Evolutionary conservation across 2,329 filamentous ascomycete genomes (phyloP).

Genomic region (Celoporthe dispersa): DNA sequence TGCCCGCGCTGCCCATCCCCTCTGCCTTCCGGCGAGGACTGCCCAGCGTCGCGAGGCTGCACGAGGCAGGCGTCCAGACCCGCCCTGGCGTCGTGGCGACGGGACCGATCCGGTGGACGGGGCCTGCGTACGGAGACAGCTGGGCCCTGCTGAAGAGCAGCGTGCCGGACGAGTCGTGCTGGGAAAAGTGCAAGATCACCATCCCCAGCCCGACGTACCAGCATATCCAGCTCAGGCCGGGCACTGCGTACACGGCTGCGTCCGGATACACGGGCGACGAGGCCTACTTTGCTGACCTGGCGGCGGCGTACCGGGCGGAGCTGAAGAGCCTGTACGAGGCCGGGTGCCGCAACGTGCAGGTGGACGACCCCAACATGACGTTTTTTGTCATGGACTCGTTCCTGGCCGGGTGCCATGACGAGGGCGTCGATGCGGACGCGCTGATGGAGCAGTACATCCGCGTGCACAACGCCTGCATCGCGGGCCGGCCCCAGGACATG

Average conservation of each 20-base stretch:
- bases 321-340: conserved; percentile 56
- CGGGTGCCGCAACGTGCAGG: conserved; percentile 57
- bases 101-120: conserved; percentile 15
- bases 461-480: conserved; percentile 64
- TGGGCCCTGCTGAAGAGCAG: conserved; percentile 1
- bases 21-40: conserved; percentile 17
- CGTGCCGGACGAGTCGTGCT: not conserved
- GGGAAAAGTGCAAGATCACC: conserved; percentile 19
- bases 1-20: conserved; percentile 15
- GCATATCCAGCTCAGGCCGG: conserved; percentile 17
- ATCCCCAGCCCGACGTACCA: conserved; percentile 18
- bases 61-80: conserved; percentile 9
- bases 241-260: conserved; percentile 15
- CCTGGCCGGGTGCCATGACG: conserved; percentile 46
- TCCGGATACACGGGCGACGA: conserved; percentile 40
- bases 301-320: conserved; percentile 56
- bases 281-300: conserved; percentile 59
- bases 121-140: conserved; percentile 14
- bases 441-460: conserved; percentile 53
- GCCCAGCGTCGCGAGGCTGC: conserved; percentile 11
- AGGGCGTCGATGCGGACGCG: conserved; percentile 48
- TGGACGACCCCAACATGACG: conserved; percentile 59
- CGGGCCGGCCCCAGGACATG: conserved; percentile 48
- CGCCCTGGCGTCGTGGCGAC: conserved; percentile 16
- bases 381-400: conserved; percentile 64